A percentile compares a stretch with the other conserved stretches of the same genome.
phyloP scores from a whole-genome alignment of 2,329 filamentous ascomycete species.

The Zymoseptoria ardabiliae region DNA sequence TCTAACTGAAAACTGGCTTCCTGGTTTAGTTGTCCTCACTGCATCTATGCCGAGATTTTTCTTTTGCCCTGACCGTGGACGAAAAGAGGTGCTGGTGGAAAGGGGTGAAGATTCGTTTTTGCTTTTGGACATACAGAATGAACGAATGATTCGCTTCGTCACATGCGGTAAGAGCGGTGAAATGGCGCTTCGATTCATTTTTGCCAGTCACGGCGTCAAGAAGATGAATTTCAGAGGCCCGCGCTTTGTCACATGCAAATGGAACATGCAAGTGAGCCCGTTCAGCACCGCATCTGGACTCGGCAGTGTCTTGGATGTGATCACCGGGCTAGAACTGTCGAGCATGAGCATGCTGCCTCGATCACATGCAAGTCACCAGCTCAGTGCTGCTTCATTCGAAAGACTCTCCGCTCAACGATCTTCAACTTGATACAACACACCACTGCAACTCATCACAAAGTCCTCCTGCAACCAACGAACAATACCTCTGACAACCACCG shows the following conservation, averaged over 20 bases:
- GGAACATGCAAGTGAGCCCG: no score
- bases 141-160: no score
- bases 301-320: no score
- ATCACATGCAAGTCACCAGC: neutral
- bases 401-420: neutral
- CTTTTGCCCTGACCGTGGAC: neutral
- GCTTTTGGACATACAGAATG: no score
- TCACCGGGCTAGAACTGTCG: neutral
- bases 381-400: neutral
- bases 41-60: neutral
- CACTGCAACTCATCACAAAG: neutral
- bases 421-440: neutral
- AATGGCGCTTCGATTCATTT: no score
- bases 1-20: neutral
- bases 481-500: neutral
- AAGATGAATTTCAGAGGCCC: no score
- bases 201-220: no score
- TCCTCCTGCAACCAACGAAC: neutral
- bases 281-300: no score
- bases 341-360: neutral
- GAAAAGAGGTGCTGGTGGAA: neutral
- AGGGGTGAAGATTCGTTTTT: neutral
- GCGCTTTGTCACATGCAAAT: no score
- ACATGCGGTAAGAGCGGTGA: no score
- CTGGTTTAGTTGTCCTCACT: neutral